phyloP scores from a whole-genome alignment of 768 basidiomycete genomes.

The Pleurotus ostreatus region DNA sequence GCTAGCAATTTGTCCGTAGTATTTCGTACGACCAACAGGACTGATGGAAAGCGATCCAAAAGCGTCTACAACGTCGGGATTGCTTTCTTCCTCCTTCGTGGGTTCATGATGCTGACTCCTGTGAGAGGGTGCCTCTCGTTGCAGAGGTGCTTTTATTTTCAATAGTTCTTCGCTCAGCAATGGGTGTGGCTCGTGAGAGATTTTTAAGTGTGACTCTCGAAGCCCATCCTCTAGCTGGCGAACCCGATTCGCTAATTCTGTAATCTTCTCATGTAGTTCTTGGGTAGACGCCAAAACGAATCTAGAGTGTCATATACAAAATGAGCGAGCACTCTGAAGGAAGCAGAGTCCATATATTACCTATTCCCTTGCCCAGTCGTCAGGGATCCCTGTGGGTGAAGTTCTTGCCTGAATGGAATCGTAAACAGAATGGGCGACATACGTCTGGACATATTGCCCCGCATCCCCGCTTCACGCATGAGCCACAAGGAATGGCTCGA shows the following conservation, averaged over 20 bases:
- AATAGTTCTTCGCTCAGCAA: slow-evolving; percentile 71
- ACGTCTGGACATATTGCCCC: slow-evolving; percentile 83
- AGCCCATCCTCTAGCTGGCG: slow-evolving; percentile 75
- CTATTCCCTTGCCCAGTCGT: slow-evolving; percentile 83
- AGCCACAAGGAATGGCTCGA: slow-evolving; percentile 71
- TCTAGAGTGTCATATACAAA: slow-evolving; percentile 25
- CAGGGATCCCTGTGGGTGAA: slow-evolving; percentile 51
- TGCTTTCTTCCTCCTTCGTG: slow-evolving; percentile 59
- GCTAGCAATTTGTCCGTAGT: slow-evolving; percentile 72
- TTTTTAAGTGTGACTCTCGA: slow-evolving; percentile 51
- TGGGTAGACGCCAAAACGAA: slow-evolving; percentile 79
- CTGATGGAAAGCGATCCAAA: slow-evolving; percentile 78
- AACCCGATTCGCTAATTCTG: slow-evolving; percentile 67
- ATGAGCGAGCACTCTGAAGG: neutral
- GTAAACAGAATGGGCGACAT: slow-evolving; percentile 23
- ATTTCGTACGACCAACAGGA: slow-evolving; percentile 68
- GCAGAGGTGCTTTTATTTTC: slow-evolving; percentile 71
- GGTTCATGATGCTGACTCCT: slow-evolving; percentile 31
- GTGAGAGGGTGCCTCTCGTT: slow-evolving; percentile 51
- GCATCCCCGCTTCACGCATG: slow-evolving; percentile 77
- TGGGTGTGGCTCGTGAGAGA: slow-evolving; percentile 60
- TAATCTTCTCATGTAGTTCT: slow-evolving; percentile 80
- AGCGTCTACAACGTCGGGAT: slow-evolving; percentile 71
- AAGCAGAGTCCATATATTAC: slow-evolving; percentile 28
- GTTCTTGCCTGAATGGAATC: slow-evolving; percentile 5